Evolutionary conservation across 345 rosid species (phyloP).

Genomic region (Citropsis articulata): DNA sequence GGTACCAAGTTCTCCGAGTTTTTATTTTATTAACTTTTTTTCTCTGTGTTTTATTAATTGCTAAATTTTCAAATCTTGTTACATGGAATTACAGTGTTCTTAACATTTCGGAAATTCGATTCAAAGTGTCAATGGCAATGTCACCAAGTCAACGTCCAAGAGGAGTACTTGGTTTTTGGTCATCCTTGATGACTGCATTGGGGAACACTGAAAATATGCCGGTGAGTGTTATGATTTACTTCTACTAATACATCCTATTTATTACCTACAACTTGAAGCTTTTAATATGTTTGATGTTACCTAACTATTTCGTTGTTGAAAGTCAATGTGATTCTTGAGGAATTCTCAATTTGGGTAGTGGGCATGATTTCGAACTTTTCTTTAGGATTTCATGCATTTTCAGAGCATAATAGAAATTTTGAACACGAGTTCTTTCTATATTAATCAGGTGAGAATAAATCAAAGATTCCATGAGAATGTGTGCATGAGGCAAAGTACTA

Average conservation of each 20-base stretch:
- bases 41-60: conserved; percentile 6
- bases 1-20: conserved; percentile 44
- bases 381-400: conserved; percentile 1
- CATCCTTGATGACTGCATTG: conserved; percentile 95
- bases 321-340: background rate
- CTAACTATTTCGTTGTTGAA: background rate
- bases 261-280: background rate
- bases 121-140: conserved; percentile 93
- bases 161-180: conserved; percentile 98
- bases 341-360: background rate
- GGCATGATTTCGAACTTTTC: background rate
- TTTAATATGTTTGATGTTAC: background rate
- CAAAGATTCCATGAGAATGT: conserved; percentile 77
- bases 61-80: conserved; percentile 4
- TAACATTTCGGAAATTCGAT: conserved; percentile 82
- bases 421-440: conserved; percentile 7
- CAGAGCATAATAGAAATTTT: conserved; percentile 6
- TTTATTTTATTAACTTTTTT: background rate
- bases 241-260: background rate
- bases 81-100: conserved; percentile 62
- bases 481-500: conserved; percentile 92
- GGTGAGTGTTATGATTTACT: conserved; percentile 42
- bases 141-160: conserved; percentile 95
- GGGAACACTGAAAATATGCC: conserved; percentile 99
- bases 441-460: conserved; percentile 76